A percentile compares a stretch with the other conserved stretches of the same genome.
Conservation (phyloP, 768 basidiomycete species). For the Boletus huronensis region DNA sequence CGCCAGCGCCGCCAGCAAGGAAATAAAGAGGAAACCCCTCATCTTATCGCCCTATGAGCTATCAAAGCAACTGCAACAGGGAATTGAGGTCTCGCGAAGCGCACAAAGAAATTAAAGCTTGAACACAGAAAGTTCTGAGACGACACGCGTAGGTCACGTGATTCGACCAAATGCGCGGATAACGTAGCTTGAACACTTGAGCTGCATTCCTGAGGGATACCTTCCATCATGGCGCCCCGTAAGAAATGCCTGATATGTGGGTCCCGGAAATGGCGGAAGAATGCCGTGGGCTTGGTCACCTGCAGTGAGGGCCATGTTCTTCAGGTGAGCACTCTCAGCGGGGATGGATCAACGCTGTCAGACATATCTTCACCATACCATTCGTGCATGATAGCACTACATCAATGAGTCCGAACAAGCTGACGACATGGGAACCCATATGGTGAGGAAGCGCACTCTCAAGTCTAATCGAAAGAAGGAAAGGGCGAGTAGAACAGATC, state of each 20-base stretch:
- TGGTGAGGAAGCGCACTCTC: slow-evolving; percentile 60
- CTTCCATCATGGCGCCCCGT: slow-evolving; percentile 49
- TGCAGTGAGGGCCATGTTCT: slow-evolving; percentile 92
- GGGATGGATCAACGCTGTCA: not conserved
- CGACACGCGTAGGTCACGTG: slow-evolving; percentile 14
- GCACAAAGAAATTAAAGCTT: not conserved
- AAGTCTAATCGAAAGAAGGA: slow-evolving; percentile 56
- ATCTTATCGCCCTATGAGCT: slow-evolving; percentile 32
- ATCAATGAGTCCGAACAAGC: slow-evolving; percentile 74
- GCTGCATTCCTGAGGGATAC: not conserved
- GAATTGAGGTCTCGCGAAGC: not conserved
- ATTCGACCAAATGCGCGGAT: not conserved
- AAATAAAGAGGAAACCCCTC: slow-evolving; percentile 47
- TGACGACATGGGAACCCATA: slow-evolving; percentile 59
- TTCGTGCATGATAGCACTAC: slow-evolving; percentile 55
- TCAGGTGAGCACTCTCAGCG: slow-evolving; percentile 52
- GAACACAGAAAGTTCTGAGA: not conserved
- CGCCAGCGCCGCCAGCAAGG: slow-evolving; percentile 49
- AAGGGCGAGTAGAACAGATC: slow-evolving; percentile 50
- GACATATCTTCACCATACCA: not conserved
- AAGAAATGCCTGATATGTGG: slow-evolving; percentile 74
- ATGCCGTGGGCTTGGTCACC: slow-evolving; percentile 74
- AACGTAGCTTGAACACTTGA: not conserved
- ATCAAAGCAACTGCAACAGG: not conserved
- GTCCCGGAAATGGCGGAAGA: slow-evolving; percentile 86